These are phyloP conservation scores for Albifimbria verrucaria DNA, from an alignment of 2,329 filamentous ascomycete genomes.

Conservation along the genomic window DNA sequence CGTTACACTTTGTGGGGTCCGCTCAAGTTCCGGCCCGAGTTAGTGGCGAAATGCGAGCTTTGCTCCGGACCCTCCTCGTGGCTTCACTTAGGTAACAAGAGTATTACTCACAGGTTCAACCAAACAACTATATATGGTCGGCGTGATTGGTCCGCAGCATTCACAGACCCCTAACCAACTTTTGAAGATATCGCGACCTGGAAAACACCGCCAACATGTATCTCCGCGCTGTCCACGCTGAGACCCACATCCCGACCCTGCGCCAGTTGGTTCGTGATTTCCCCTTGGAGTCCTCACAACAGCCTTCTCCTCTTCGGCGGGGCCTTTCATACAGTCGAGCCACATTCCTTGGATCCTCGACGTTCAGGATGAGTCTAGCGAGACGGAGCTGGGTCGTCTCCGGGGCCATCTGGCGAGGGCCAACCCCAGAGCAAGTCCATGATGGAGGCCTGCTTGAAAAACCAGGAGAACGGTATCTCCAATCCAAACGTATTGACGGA, in stretches of 20 bases:
- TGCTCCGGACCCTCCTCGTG: too few relatives aligned
- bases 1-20: too few relatives aligned
- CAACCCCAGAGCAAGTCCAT: constrained; percentile 62
- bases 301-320: constrained; percentile 46
- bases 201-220: constrained; percentile 45
- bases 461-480: constrained; percentile 5
- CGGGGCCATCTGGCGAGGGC: constrained; percentile 60
- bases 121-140: too few relatives aligned
- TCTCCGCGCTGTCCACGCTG: constrained; percentile 51
- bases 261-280: constrained; percentile 54
- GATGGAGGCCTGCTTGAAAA: constrained; percentile 37
- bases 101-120: too few relatives aligned
- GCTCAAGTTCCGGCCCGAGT: too few relatives aligned
- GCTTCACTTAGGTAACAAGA: too few relatives aligned
- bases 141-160: too few relatives aligned
- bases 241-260: constrained; percentile 45
- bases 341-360: constrained; percentile 62
- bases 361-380: constrained; percentile 35
- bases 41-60: too few relatives aligned
- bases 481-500: constrained; percentile 32
- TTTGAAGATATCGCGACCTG: background rate
- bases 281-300: constrained; percentile 63
- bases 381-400: constrained; percentile 40
- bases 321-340: constrained; percentile 53
- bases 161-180: background rate